Base-by-base conservation (phyloP, 2,329 filamentous ascomycete species). In the Botryotinia globosa region DNA sequence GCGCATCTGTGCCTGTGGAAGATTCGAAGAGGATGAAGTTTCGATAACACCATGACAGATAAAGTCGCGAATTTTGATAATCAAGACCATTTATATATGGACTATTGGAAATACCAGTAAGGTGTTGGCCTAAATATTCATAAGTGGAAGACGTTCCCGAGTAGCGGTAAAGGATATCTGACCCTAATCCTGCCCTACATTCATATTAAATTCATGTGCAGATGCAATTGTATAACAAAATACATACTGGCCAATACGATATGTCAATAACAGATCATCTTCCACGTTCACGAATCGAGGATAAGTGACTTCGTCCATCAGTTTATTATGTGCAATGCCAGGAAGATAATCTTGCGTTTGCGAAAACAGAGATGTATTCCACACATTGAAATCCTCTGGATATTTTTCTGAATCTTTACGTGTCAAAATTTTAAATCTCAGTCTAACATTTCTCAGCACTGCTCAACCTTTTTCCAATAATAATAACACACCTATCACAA, bases 31-130 rank as follows among this genome's bases (percentile, higher is more conserved):
- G n/a, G 20, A 78, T 56, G 72, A 77, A 78, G 32, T 76, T 77
- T 7, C 77, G 74, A 44, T 79, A 78, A 59, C 77, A 77, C 78
- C 78, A 79, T 18, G 78, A 78, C 44, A 78, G 69, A 32, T 79
- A 74, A 3, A 79, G 63, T 12, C 72, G 73, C 16, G 44, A 66
- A 9, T 74, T 16, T n/a, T 75, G 70, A 64, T 74, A 77, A 44
- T 77, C 75, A 25, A 79, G 67, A 5, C 78, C 78, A 44, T 79
- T 78, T 32, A 79, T 75, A 44, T 79, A 78, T 25, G 78, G 77
- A 68, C 73, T 78, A 58, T 78, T 78, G 0, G 72, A 73, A 34
- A 77, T 64, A 20, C 78, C 77, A 10, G 74, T 77, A 25, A 79
- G 74, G 48, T 77, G 73, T 32, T 76, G 75, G 8, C 76, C 77